A percentile compares a stretch with the other conserved stretches of the same genome.
phyloP scores from a whole-genome alignment of 1,284 basidiomycete genomes.

The Bjerkandera adusta region DNA sequence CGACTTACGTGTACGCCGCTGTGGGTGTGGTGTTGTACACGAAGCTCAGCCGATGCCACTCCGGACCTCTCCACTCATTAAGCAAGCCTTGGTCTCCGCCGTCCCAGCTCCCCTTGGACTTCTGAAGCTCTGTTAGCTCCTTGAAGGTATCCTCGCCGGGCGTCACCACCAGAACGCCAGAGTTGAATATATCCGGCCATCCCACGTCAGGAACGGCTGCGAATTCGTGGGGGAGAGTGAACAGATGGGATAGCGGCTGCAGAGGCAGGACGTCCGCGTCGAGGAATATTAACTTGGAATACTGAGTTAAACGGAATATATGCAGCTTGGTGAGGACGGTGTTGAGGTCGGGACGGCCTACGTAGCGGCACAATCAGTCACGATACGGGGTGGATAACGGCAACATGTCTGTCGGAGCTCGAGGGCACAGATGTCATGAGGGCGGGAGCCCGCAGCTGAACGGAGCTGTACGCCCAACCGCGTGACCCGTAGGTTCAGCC shows the following conservation, averaged over 20 bases:
- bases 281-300: slow-evolving; percentile 88
- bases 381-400: too few relatives aligned
- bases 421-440: too few relatives aligned
- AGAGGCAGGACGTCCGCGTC: slow-evolving; percentile 96
- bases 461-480: too few relatives aligned
- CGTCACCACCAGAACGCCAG: slow-evolving; percentile 86
- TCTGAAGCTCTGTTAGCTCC: slow-evolving; percentile 67
- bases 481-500: slow-evolving; percentile 8
- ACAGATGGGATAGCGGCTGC: slow-evolving; percentile 86
- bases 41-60: slow-evolving; percentile 93
- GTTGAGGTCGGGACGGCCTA: slow-evolving; percentile 91
- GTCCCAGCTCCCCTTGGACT: slow-evolving; percentile 87
- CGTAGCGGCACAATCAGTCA: too few relatives aligned
- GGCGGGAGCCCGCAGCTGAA: neutral
- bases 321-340: slow-evolving; percentile 95
- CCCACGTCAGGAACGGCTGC: slow-evolving; percentile 94
- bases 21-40: slow-evolving; percentile 97
- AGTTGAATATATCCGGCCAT: slow-evolving; percentile 99
- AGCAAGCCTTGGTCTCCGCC: slow-evolving; percentile 96
- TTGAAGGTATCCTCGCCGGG: slow-evolving; percentile 84
- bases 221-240: slow-evolving; percentile 71
- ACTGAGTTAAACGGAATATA: slow-evolving; percentile 87
- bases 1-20: slow-evolving; percentile 90
- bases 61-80: slow-evolving; percentile 87
- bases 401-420: too few relatives aligned